These are phyloP conservation scores for Madurella mycetomatis DNA, from an alignment of 2,329 filamentous ascomycete species.

Conservation along the genomic window DNA sequence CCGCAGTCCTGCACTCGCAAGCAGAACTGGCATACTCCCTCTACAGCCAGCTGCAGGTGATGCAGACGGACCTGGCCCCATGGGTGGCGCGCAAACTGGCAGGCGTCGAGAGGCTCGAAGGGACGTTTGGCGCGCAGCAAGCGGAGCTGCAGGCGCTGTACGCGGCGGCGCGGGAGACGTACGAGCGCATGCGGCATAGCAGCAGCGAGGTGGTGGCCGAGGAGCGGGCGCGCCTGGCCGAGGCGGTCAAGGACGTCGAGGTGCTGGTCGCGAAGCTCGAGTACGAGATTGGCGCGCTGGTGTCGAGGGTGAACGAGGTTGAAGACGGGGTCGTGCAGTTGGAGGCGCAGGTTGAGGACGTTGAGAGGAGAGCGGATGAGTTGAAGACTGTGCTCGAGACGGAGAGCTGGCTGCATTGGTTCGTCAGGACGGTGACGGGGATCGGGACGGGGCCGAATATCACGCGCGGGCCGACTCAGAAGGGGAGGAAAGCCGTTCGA, in stretches of 20 bases:
- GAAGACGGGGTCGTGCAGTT: constrained; percentile 79
- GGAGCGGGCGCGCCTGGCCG: constrained; percentile 64
- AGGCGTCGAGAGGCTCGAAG: constrained; percentile 56
- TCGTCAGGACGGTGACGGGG: constrained; percentile 57
- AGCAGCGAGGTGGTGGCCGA: constrained; percentile 65
- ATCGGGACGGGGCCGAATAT: constrained; percentile 59
- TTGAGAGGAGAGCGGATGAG: constrained; percentile 61
- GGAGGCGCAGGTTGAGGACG: constrained; percentile 68
- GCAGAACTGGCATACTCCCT: constrained; percentile 55
- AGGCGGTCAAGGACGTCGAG: constrained; percentile 74
- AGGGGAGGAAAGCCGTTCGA: not conserved
- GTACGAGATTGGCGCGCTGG: constrained; percentile 81
- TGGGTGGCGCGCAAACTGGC: constrained; percentile 60
- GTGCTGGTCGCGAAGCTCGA: constrained; percentile 79
- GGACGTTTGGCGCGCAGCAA: constrained; percentile 57
- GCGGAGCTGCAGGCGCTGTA: constrained; percentile 64
- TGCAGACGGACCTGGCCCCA: constrained; percentile 51
- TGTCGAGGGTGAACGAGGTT: constrained; percentile 77
- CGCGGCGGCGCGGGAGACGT: constrained; percentile 64
- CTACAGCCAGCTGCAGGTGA: constrained; percentile 46
- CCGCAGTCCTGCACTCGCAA: constrained; percentile 9
- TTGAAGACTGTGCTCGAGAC: constrained; percentile 59
- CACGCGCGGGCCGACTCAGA: constrained; percentile 27
- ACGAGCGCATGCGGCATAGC: constrained; percentile 61
- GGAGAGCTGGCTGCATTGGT: constrained; percentile 62